These are phyloP conservation scores for Pisolithus sp. DNA, from an alignment of 768 basidiomycete species.

Conservation along the genomic window DNA sequence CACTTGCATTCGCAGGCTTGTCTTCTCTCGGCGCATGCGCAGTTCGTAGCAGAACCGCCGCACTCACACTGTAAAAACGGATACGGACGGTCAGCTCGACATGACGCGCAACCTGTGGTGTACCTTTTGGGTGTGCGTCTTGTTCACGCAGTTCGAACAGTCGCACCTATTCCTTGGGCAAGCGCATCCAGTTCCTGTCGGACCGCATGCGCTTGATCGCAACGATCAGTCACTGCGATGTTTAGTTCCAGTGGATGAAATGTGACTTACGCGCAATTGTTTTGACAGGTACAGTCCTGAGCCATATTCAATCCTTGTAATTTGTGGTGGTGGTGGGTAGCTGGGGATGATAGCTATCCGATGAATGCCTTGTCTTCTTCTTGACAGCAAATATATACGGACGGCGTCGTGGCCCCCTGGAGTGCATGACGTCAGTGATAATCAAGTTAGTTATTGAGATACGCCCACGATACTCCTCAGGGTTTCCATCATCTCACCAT, in stretches of 20 bases:
- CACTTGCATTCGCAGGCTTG: slow-evolving; percentile 12
- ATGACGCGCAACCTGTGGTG: not conserved
- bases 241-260: not conserved
- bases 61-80: slow-evolving; percentile 15
- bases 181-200: slow-evolving; percentile 24
- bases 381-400: not conserved
- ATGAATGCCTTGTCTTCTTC: not conserved
- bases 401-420: not conserved
- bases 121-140: slow-evolving; percentile 20
- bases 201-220: slow-evolving; percentile 23
- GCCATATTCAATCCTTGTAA: slow-evolving; percentile 13
- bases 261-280: slow-evolving; percentile 21
- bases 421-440: slow-evolving; percentile 2
- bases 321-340: not conserved
- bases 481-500: not conserved
- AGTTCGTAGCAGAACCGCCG: slow-evolving; percentile 12
- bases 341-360: not conserved
- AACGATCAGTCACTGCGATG: not conserved
- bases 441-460: not conserved
- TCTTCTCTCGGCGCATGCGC: slow-evolving; percentile 12
- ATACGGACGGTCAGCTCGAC: not conserved
- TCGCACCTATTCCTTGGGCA: slow-evolving; percentile 27
- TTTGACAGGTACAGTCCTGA: slow-evolving; percentile 23
- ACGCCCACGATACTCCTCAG: no score
- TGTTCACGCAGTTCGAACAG: slow-evolving; percentile 27